Conservation (phyloP, 106 monocot species). For the Xerophyta viscosa region DNA sequence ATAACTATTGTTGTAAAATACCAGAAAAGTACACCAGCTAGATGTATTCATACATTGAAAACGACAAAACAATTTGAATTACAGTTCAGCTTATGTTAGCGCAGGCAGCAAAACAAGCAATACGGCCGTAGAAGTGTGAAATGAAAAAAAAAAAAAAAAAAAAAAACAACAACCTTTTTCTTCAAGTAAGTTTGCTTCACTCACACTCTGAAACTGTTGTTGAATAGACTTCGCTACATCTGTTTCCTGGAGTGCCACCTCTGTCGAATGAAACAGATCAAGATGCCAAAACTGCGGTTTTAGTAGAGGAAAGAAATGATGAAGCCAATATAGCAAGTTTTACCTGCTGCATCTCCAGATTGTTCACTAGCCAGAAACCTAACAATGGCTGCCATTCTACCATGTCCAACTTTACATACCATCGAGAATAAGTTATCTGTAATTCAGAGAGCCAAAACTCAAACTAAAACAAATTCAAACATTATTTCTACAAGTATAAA, state of each 20-base stretch:
- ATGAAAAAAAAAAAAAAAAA: not conserved
- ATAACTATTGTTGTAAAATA: not conserved
- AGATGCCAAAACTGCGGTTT: not conserved
- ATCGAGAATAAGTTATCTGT: not conserved
- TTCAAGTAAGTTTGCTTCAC: conserved; percentile 57
- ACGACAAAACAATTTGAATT: too few species aligned
- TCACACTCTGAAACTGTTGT: conserved; percentile 37
- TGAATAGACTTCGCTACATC: conserved; percentile 26
- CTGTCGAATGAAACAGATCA: conserved; percentile 14
- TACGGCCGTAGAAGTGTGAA: too few species aligned
- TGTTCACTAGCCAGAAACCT: not conserved
- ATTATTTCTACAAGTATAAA: too few species aligned
- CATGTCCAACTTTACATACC: conserved; percentile 3
- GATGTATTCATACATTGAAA: too few species aligned
- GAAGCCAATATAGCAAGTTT: not conserved
- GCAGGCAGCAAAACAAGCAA: not conserved
- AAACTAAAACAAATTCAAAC: too few species aligned
- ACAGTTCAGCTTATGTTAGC: not conserved
- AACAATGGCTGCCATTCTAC: conserved; percentile 1
- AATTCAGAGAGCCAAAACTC: too few species aligned
- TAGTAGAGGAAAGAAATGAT: not conserved
- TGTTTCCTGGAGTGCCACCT: conserved; percentile 31
- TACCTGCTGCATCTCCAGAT: not conserved
- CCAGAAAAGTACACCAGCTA: not conserved
- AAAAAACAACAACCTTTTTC: conserved; percentile 35